Base-by-base conservation (phyloP, 2,329 filamentous ascomycete species). In the Curvularia sp. region DNA sequence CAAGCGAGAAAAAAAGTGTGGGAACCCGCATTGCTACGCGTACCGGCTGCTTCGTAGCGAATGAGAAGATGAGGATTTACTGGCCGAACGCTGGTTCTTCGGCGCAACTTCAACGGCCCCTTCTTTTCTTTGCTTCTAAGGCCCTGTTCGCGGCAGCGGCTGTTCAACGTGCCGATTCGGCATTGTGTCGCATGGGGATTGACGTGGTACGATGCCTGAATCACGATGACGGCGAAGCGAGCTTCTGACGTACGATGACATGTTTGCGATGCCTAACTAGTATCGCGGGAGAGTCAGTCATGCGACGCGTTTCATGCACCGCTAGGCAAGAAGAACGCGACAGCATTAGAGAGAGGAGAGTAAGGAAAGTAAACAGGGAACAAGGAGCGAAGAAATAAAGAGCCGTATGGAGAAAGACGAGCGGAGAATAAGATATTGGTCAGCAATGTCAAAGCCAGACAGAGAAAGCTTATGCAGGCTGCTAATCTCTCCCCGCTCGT, bases 41-140 rank as follows among this genome's bases (percentile, higher is more conserved):
- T 46, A 30, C n/a, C 28, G 34, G 34, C 9, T 10, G 6, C 23
- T 12, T 39, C 34, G 34, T 19, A 19, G 47, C 47, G 47, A 49
- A 39, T 49, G n/a, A 28, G 47, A 39, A 39, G 19, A 28, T 49
- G 21, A 8, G 47, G 47, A 49, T 49, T 49, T 12, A n/a, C 23
- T 49, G 23, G 23, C 47, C 47, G 47, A 49, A 49, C 47, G 47
- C 34, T 38, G 30, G 47, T 39, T 49, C 47, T 49, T 49, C 47
- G 47, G 47, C 32, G 47, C 23, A 15, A 49, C 28, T 28, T 5
- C 28, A 21, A 30, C 39, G 34, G 47, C 47, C 34, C 47, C 39
- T 49, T 39, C 39, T 18, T n/a, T 15, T 34, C 21, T 36, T 25
- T 27, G 23, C 8, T n/a, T 3, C 25, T 43, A 15, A 25, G 34